Base-by-base conservation (phyloP, 2,329 filamentous ascomycete species). In the Tolypocladium pustulatum region DNA sequence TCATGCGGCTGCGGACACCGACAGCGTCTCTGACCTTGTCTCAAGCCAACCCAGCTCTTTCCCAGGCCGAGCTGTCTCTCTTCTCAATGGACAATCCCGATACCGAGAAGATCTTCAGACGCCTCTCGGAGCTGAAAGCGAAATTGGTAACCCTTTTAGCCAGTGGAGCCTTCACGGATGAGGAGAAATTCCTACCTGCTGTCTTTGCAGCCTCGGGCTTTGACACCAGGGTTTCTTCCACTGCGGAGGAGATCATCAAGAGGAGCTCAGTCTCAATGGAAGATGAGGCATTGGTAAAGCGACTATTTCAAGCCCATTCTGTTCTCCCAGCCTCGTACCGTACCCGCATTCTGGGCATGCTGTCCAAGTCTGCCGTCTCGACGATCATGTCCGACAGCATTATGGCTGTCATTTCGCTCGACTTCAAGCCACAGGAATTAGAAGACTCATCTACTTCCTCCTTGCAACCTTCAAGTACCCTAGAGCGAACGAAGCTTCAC, bases 231-330 rank as follows among this genome's bases (percentile, higher is more conserved):
- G 86, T 97, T 41, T 86, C 89, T 13, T 85, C 88, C n/a, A 76
- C 90, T n/a, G 93, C 90, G 0, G 91, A 97, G 59, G 91, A 96
- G 65, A 83, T 95, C 55, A 73, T 97, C 63, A 99, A 97, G 73
- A 81, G 92, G 63, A 88, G 84, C 36, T 81, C 84, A 1, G 82
- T 89, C 10, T 85, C 89, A 10, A 76, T 97, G 32, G 93, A 97
- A 69, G 81, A 90, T 61, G 66, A 77, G 12, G 65, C 70, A 1
- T 72, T 91, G 2, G 78, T 96, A 3, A 75, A 81, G 58, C 77
- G 81, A 20, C 76, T 97, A 2, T 92, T 91, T 65, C 73, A 80
- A 4, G 80, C 91, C 1, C 95, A 96, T 69, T 85, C 87, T 51
- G 83, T 80, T n/a, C 77, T 86, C 0, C 85, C 86, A n/a, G 81